Evolutionary conservation across 2,329 filamentous ascomycete genomes (phyloP).

Genomic region (Paecilomyces sp.): DNA sequence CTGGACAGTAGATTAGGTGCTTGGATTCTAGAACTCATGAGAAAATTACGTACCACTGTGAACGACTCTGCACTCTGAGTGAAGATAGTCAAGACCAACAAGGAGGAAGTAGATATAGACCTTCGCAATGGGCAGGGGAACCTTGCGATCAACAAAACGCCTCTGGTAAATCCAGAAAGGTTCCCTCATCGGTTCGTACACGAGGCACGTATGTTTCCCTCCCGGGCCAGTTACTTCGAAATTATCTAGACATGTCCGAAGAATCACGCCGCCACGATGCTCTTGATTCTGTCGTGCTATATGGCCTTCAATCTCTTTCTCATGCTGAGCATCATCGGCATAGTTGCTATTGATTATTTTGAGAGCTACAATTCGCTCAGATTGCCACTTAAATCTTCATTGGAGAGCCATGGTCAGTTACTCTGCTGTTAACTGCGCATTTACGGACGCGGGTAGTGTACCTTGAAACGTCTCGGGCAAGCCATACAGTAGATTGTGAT

Average conservation of each 20-base stretch:
- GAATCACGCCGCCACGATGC: not conserved
- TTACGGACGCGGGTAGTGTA: not conserved
- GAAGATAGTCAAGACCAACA: not conserved
- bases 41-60: not conserved
- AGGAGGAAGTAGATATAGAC: not conserved
- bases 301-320: not conserved
- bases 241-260: not conserved
- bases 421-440: not conserved
- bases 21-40: not conserved
- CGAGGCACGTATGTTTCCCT: not conserved
- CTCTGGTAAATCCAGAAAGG: not conserved
- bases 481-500: not conserved
- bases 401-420: not conserved
- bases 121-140: not conserved
- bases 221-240: not conserved
- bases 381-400: not conserved
- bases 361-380: not conserved
- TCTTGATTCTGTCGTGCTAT: not conserved
- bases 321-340: not conserved
- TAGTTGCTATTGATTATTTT: not conserved
- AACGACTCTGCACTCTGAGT: not conserved
- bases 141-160: not conserved
- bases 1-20: constrained; percentile 3
- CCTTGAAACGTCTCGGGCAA: not conserved
- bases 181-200: not conserved